Base-by-base conservation (phyloP, 1,139 yeast species). In the Torulaspora pretoriensis region DNA sequence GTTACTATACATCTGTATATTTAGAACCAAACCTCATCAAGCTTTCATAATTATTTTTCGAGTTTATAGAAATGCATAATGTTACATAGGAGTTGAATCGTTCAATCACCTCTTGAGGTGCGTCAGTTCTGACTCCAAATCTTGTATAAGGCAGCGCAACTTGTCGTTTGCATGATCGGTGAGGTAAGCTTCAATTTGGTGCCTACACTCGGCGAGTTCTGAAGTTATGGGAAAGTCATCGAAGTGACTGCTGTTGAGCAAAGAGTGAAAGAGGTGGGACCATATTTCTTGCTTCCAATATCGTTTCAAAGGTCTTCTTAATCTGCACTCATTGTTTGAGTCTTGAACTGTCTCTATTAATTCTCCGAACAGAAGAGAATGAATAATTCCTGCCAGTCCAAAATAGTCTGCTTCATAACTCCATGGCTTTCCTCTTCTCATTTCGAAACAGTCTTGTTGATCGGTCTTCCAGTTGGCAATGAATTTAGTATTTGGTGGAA, bases 391-490 rank as follows among this genome's bases (percentile, higher is more conserved):
- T 0, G 96, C 97, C 23, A 87, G 54, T 0, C 96, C 97, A 60
- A 77, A 85, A 61, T 88, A 88, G 65, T 90, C 97, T 3, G 85
- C 82, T 57, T 89, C 90, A 59, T 75, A 87, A 2, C 79, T 75
- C 96, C 96, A 90, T 0, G 84, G 74, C 40, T 71, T 59, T 2
- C 76, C 71, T 2, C 74, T 68, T 46, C 80, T 71, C 83, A 86
- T 81, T 56, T 83, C 87, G 3, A 80, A 78, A 60, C 95, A 87
- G 56, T 87, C 95, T 55, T 83, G 92, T 43, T 73, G 72, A 56
- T 82, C 88, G 1, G 81, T 71, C 38, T 72, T 72, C 85, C 88
- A 83, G 53, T 74, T 72, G 12, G 82, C 73, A 26, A 68, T 65
- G 62, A 88, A 89, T 50, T 72, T 71, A 0, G 77, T 77, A 38